Evolutionary conservation across 108 stramenopile species (phyloP).

Genomic region (Epithemia pelagica): DNA sequence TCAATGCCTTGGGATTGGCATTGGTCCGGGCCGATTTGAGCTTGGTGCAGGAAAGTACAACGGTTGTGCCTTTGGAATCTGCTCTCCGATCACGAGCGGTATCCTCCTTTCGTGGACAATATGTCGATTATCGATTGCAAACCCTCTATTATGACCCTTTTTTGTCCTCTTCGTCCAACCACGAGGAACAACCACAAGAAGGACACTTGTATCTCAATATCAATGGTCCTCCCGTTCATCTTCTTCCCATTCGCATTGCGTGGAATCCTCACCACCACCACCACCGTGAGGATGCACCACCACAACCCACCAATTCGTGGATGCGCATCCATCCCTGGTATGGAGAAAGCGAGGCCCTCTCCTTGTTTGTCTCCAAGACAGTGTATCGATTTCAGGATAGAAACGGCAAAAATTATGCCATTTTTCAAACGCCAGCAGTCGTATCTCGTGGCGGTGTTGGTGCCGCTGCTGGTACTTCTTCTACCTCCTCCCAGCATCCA

Average conservation of each 20-base stretch:
- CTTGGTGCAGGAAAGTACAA: not conserved
- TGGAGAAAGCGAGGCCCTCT: not conserved
- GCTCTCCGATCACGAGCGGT: not conserved
- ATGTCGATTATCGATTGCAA: not conserved
- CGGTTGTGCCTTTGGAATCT: not conserved
- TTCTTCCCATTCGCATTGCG: not conserved
- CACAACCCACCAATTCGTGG: not conserved
- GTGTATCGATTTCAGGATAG: not conserved
- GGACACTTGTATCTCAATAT: not conserved
- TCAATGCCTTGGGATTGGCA: not conserved
- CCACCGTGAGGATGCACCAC: not conserved
- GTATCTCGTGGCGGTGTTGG: no score
- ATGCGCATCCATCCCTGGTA: not conserved
- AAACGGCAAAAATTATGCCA: not conserved
- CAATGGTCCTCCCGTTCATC: not conserved
- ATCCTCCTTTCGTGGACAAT: not conserved
- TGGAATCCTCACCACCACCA: not conserved
- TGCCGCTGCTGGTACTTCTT: no score
- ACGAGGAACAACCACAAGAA: no score
- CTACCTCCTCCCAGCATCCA: no score
- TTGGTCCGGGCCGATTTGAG: slow-evolving; percentile 1
- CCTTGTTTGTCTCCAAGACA: not conserved
- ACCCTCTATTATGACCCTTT: no score
- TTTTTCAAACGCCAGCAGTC: not conserved
- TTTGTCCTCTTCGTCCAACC: no score